Conservation (phyloP, 768 basidiomycete species). For the Suillus subalutaceus region DNA sequence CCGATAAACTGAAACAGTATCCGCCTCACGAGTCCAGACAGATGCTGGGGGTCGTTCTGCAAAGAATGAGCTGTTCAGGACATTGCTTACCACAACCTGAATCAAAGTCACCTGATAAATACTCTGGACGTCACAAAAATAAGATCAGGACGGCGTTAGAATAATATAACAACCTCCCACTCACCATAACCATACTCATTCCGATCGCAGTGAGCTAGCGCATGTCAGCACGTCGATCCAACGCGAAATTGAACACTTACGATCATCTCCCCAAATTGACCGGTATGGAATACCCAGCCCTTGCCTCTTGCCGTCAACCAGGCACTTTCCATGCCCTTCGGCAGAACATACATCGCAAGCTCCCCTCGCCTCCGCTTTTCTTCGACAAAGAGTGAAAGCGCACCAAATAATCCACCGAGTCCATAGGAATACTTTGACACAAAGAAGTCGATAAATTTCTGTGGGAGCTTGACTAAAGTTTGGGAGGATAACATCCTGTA, state of each 20-base stretch:
- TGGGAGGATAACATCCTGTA: slow-evolving; percentile 52
- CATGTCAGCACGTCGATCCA: slow-evolving; percentile 13
- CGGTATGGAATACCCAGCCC: slow-evolving; percentile 73
- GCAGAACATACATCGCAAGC: slow-evolving; percentile 89
- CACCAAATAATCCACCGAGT: slow-evolving; percentile 72
- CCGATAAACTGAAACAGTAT: slow-evolving; percentile 90
- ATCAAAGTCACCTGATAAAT: slow-evolving; percentile 64
- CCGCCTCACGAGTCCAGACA: slow-evolving; percentile 78
- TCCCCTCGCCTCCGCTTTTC: slow-evolving; percentile 88
- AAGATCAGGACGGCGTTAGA: not conserved
- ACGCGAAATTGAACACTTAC: slow-evolving; percentile 41
- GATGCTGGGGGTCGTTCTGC: slow-evolving; percentile 73
- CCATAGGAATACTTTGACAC: slow-evolving; percentile 74
- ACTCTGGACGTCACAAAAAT: slow-evolving; percentile 43
- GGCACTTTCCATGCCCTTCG: slow-evolving; percentile 88
- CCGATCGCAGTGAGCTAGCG: slow-evolving; percentile 66
- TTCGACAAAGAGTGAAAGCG: slow-evolving; percentile 83
- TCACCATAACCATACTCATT: slow-evolving; percentile 91
- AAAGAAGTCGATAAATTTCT: slow-evolving; percentile 55
- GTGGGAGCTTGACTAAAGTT: slow-evolving; percentile 40
- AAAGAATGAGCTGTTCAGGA: not conserved
- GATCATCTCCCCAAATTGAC: slow-evolving; percentile 67
- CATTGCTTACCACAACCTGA: not conserved
- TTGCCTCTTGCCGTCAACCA: slow-evolving; percentile 81
- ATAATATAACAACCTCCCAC: slow-evolving; percentile 24